A percentile compares a stretch with the other conserved stretches of the same genome.
Conservation (phyloP, 345 rosid species). For the Acer saccharum region DNA sequence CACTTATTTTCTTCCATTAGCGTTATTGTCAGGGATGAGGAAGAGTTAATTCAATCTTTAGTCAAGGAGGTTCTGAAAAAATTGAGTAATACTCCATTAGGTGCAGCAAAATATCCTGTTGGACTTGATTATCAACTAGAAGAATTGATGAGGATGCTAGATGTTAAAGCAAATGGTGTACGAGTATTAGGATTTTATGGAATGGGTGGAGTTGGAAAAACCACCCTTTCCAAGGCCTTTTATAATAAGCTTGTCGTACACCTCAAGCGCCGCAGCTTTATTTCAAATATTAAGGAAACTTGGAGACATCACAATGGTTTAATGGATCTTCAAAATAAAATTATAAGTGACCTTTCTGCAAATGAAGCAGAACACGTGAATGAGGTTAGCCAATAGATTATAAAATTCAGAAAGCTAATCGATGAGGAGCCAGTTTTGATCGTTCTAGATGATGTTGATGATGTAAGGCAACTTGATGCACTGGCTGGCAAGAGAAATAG, state of each 20-base stretch:
- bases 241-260: conserved; percentile 34
- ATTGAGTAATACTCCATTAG: conserved; percentile 55
- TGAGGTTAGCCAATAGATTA: conserved; percentile 25
- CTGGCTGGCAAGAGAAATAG: conserved; percentile 45
- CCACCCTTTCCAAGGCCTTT: conserved; percentile 45
- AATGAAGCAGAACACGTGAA: background rate
- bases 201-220: conserved; percentile 49
- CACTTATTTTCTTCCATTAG: background rate
- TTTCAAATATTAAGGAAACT: conserved; percentile 36
- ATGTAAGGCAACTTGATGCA: conserved; percentile 40
- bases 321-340: conserved; percentile 38
- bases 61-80: conserved; percentile 45
- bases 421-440: conserved; percentile 40
- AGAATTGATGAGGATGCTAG: conserved; percentile 15
- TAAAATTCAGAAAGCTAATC: conserved; percentile 23
- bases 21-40: conserved; percentile 22
- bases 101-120: conserved; percentile 40
- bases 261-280: conserved; percentile 31
- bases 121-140: conserved; percentile 37
- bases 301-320: conserved; percentile 29
- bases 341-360: conserved; percentile 32
- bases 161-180: no score
- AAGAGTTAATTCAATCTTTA: conserved; percentile 31
- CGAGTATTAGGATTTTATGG: conserved; percentile 24
- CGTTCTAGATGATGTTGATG: conserved; percentile 66